A percentile compares a stretch with the other conserved stretches of the same genome.
These are phyloP conservation scores for Drechslera avenae DNA, from an alignment of 2,329 filamentous ascomycete species.

Conservation along the genomic window DNA sequence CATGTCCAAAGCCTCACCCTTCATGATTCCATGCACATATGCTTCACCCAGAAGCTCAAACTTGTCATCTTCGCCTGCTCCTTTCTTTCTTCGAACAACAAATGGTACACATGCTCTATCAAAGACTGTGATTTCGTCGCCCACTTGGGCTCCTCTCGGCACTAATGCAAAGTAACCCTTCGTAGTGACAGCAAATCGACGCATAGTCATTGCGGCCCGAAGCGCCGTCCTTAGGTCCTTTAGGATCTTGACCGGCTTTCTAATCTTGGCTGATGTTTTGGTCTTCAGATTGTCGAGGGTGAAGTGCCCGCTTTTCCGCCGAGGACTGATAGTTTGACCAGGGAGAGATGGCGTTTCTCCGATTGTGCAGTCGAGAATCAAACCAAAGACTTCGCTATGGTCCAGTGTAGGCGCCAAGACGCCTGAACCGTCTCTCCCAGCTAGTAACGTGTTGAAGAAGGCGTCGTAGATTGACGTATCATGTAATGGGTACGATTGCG, in stretches of 20 bases:
- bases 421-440: conserved; percentile 25
- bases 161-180: conserved; percentile 31
- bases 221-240: conserved; percentile 23
- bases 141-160: conserved; percentile 20
- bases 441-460: conserved; percentile 29
- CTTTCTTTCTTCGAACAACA: conserved; percentile 10
- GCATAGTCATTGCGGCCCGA: conserved; percentile 23
- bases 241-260: conserved; percentile 21
- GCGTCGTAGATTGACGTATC: conserved; percentile 25
- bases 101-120: conserved; percentile 29
- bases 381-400: conserved; percentile 31
- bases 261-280: not conserved
- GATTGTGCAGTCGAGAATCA: conserved; percentile 25
- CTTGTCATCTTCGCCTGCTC: not conserved
- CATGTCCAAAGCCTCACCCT: conserved; percentile 22
- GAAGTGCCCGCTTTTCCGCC: conserved; percentile 28
- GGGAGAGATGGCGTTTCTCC: conserved; percentile 21
- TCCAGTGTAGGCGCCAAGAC: conserved; percentile 16
- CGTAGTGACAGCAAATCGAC: conserved; percentile 27
- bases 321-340: conserved; percentile 26
- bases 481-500: conserved; percentile 8
- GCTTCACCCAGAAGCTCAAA: conserved; percentile 29
- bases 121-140: conserved; percentile 27
- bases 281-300: conserved; percentile 25
- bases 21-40: conserved; percentile 33